Percentiles rank a stretch among this genome's conserved stretches.
Conservation (phyloP, 805 yeast genomes). For the Metschnikowia dekortorum region DNA sequence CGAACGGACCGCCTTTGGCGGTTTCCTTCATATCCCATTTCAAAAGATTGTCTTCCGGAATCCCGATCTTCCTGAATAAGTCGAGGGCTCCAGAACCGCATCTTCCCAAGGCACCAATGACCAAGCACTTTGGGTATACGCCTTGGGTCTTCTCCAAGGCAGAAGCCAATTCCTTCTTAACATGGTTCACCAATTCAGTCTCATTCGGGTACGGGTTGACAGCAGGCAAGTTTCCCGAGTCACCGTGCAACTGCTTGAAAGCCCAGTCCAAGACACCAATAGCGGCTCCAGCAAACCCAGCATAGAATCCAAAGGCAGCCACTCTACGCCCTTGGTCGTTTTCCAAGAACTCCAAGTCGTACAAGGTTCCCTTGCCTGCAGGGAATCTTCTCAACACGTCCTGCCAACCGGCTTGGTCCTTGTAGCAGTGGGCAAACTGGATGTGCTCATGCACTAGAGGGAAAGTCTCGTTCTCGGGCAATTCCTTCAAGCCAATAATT, state of each 20-base stretch:
- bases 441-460: slow-evolving; percentile 95
- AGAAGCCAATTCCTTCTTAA: slow-evolving; percentile 50
- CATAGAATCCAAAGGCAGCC: slow-evolving; percentile 99
- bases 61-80: slow-evolving; percentile 73
- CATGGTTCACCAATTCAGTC: slow-evolving; percentile 64
- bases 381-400: slow-evolving; percentile 87
- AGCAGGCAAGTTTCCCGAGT: slow-evolving; percentile 67
- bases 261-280: slow-evolving; percentile 94
- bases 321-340: slow-evolving; percentile 96
- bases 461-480: slow-evolving; percentile 84
- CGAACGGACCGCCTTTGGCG: slow-evolving; percentile 93
- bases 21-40: slow-evolving; percentile 99
- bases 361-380: slow-evolving; percentile 82
- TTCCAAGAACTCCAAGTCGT: slow-evolving; percentile 91
- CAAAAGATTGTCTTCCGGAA: slow-evolving; percentile 76
- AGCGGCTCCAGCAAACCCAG: slow-evolving; percentile 99
- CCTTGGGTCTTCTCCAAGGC: slow-evolving; percentile 60
- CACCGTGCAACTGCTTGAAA: slow-evolving; percentile 72
- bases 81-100: slow-evolving; percentile 98
- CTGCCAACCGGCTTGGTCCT: slow-evolving; percentile 96
- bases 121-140: slow-evolving; percentile 69
- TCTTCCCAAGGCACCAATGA: slow-evolving; percentile 97
- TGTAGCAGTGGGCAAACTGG: slow-evolving; percentile 98
- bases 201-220: slow-evolving; percentile 83
- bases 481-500: slow-evolving; percentile 89